phyloP scores from a whole-genome alignment of 306 rosid genomes.

The Sicyos baderoa region DNA sequence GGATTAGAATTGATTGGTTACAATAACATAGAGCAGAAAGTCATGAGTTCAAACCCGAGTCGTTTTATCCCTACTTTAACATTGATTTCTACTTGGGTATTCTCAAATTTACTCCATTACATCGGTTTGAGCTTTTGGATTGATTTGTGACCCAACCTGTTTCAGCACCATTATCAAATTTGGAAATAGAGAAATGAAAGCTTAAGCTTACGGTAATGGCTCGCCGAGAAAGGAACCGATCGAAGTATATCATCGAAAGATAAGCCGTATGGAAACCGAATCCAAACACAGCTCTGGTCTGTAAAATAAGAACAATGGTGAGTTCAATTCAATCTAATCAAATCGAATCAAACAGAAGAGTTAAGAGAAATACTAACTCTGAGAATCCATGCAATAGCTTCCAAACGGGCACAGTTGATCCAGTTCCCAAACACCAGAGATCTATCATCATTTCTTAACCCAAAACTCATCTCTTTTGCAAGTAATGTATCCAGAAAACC shows the following conservation, averaged over 20 bases:
- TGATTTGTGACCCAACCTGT: no score
- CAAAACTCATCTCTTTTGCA: slow-evolving; percentile 41
- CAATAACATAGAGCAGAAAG: no score
- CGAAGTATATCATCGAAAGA: slow-evolving; percentile 66
- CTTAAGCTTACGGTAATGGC: slow-evolving; percentile 47
- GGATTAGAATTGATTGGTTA: not conserved
- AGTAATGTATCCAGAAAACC: slow-evolving; percentile 34
- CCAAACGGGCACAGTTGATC: slow-evolving; percentile 44
- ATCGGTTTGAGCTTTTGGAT: no score
- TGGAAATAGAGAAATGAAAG: not conserved
- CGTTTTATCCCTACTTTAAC: no score
- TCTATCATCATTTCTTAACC: slow-evolving; percentile 32
- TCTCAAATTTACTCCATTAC: no score
- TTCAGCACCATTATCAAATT: not conserved
- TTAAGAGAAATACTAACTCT: slow-evolving; percentile 37
- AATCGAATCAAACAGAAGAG: not conserved
- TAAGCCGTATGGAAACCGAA: slow-evolving; percentile 69
- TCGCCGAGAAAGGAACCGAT: slow-evolving; percentile 53
- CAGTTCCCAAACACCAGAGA: slow-evolving; percentile 29
- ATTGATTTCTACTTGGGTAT: no score
- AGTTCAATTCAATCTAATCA: slow-evolving; percentile 10
- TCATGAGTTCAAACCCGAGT: no score
- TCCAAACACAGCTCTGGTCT: slow-evolving; percentile 63
- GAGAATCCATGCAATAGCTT: slow-evolving; percentile 73
- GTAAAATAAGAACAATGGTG: slow-evolving; percentile 13